Evolutionary conservation across 2,329 filamentous ascomycete genomes (phyloP), one percentile per base, ranked within the genome.

Genomic region (Colletotrichum cuscutae): DNA sequence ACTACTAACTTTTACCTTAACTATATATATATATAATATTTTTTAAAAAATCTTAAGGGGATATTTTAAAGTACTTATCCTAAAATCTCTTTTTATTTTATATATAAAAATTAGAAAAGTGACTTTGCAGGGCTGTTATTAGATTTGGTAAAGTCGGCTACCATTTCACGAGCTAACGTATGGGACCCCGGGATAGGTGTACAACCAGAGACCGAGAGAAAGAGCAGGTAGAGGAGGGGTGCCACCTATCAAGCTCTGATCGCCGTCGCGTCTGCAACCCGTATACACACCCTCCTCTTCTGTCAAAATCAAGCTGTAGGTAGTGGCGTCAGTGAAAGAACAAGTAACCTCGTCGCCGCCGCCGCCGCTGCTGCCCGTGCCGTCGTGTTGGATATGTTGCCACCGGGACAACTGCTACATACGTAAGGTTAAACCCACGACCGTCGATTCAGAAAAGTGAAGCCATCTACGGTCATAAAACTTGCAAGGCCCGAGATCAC

Each of bases 221-320:
- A 54, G 15, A 37, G 57, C 35, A 28, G 9, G 30, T 54, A 24
- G 35, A 58, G 49, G 28, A 30, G 32, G 65, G 37, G 22, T 52
- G 57, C 68, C 63, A n/a, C 49, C 58, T 53, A 54, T 58, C 64
- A 68, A 62, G 65, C 69, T 68, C 69, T 68, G 65, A 72, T 72
- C 59, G 69, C 37, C 59, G 69, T 52, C 63, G 26, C 53, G 65
- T 59, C 30, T 69, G 69, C 65, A 69, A 64, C 58, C 52, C 53
- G 37, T n/a, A 37, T n/a, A 59, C 58, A 35, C 65, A 49, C 58
- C 52, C 65, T 61, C 32, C 32, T 37, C 32, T 13, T 49, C 19
- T 52, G 28, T 28, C 42, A 49, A 32, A 32, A 8, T 53, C 30
- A 13, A 37, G 22, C 52, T 58, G 24, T 46, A 19, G 19, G 24